Percentiles rank a stretch among this genome's conserved stretches.
Conservation (phyloP, 2,329 filamentous ascomycete genomes). For the Incumbomyces lentus region DNA sequence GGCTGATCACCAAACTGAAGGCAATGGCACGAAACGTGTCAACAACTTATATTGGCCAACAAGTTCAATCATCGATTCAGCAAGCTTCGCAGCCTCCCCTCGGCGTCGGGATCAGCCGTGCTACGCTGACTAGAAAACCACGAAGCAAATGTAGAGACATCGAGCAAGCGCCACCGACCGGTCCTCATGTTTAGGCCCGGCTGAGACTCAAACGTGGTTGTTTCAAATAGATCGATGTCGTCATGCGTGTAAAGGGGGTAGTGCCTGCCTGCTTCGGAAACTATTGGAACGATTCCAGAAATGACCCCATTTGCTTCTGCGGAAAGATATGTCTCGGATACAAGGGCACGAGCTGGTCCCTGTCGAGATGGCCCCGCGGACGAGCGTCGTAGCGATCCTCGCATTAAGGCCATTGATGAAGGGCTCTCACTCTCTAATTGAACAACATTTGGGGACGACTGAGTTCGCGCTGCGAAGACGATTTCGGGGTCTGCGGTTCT, state of each 20-base stretch:
- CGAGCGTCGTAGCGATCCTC: not conserved
- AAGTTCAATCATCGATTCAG: not conserved
- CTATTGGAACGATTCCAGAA: constrained; percentile 12
- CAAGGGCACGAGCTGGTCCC: constrained; percentile 13
- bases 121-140: constrained; percentile 1
- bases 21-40: no score
- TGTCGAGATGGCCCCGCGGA: not conserved
- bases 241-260: constrained; percentile 18
- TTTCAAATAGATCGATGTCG: constrained; percentile 14
- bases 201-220: not conserved
- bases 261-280: constrained; percentile 15
- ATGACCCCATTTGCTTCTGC: constrained; percentile 16
- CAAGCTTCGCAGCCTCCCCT: constrained; percentile 1
- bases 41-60: no score
- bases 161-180: not conserved
- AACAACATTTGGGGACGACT: constrained; percentile 7
- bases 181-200: not conserved
- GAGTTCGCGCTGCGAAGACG: constrained; percentile 8
- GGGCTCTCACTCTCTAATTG: not conserved
- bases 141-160: not conserved
- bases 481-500: constrained; percentile 1
- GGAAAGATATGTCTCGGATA: constrained; percentile 19
- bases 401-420: not conserved
- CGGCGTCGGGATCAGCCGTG: not conserved
- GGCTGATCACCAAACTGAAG: no score